Evolutionary conservation across 129 eudicot species (phyloP), one percentile per base, ranked within the genome.

Genomic region (Helianthus tuberosus): DNA sequence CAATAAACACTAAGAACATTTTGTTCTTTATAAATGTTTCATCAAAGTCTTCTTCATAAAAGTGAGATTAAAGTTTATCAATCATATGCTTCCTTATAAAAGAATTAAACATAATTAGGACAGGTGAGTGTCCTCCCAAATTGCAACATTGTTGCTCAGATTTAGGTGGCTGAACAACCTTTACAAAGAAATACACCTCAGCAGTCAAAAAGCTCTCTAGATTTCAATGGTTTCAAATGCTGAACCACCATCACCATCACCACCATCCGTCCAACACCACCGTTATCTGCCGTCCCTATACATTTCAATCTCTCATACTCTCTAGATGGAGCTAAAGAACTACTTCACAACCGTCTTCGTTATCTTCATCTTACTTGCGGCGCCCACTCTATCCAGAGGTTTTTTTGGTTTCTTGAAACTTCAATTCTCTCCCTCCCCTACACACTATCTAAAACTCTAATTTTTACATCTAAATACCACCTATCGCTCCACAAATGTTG

Each of bases 101-200:
- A 43, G 11, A 43, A 43, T 43, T 43, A 43, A 43, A 43, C 10
- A 43, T 8, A 43, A 43, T 43, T 43, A 43, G 47, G 47, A 43
- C 47, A 43, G 47, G 47, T 8, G 57, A 51, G 57, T 63, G 60
- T 53, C 14, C 44, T 68, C 60, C 38, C 20, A 68, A 68, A 29
- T 14, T 25, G 60, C 73, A 68, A 68, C 73, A 68, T 68, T 49
- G 15, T 68, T 35, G n/a, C 27, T 29, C 44, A 8, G 59, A 59
- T 68, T 51, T 53, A 29, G 57, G 14, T 68, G 41, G 73, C 73
- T 25, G 60, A 59, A 17, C 57, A 20, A 51, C 20, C n/a, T 51
- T 43, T 43, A 9, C 47, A 43, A 43, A 43, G 47, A 43, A 43
- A 43, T 43, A 43, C 47, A 43, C 47, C 10, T 43, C 47, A 51